phyloP scores from a whole-genome alignment of 2,329 filamentous ascomycete species.

The Botrytis aclada region DNA sequence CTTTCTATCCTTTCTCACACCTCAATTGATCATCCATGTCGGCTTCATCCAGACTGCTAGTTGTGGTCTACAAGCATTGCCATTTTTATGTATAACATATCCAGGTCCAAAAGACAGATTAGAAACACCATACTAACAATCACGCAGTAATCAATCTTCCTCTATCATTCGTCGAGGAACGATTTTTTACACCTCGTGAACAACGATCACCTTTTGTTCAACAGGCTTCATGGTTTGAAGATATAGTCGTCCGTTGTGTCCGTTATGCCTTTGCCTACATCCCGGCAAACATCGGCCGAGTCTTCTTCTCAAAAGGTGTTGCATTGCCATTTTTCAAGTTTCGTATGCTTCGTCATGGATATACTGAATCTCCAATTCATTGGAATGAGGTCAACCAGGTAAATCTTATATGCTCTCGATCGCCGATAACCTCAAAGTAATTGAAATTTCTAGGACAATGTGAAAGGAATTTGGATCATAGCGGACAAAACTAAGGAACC shows the following conservation, averaged over 20 bases:
- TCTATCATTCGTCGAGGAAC: slow-evolving; percentile 54
- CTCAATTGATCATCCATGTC: slow-evolving; percentile 67
- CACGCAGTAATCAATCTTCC: slow-evolving; percentile 57
- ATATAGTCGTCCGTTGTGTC: slow-evolving; percentile 73
- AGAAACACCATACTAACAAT: slow-evolving; percentile 19
- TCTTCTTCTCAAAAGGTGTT: slow-evolving; percentile 75
- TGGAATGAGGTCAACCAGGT: slow-evolving; percentile 60
- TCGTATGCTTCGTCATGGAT: slow-evolving; percentile 71
- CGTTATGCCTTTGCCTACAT: slow-evolving; percentile 74
- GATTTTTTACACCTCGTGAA: slow-evolving; percentile 47
- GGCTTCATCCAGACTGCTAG: slow-evolving; percentile 57
- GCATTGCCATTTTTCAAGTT: slow-evolving; percentile 72
- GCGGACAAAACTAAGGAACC: slow-evolving; percentile 57
- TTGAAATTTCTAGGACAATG: slow-evolving; percentile 41
- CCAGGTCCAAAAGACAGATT: not conserved
- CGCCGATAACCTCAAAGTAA: not conserved
- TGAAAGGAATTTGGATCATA: slow-evolving; percentile 68
- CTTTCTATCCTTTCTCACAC: slow-evolving; percentile 68
- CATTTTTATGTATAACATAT: slow-evolving; percentile 60
- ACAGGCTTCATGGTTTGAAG: slow-evolving; percentile 70
- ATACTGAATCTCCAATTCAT: slow-evolving; percentile 57
- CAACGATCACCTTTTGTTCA: slow-evolving; percentile 61
- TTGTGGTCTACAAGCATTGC: slow-evolving; percentile 60
- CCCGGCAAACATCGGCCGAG: slow-evolving; percentile 63
- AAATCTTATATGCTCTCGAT: not conserved